A percentile compares a stretch with the other conserved stretches of the same genome.
Evolutionary conservation across 1,284 basidiomycete genomes (phyloP).

Genomic region (Lentinus polychrous): DNA sequence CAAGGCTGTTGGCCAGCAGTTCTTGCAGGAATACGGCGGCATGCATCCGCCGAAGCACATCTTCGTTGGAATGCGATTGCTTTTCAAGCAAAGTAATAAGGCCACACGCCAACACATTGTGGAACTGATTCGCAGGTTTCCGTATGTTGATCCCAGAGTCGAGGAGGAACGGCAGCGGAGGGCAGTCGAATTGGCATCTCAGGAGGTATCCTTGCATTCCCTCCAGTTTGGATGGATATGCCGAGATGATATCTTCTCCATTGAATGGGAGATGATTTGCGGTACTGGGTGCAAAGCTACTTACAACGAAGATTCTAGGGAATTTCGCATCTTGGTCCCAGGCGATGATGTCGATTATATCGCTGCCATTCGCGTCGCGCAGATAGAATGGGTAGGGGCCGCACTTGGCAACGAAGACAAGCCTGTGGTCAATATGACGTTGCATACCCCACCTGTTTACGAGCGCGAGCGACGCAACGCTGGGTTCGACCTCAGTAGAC

Average conservation of each 20-base stretch:
- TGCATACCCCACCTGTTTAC: constrained; percentile 38
- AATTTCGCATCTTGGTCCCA: constrained; percentile 35
- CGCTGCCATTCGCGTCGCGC: constrained; percentile 39
- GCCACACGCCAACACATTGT: constrained; percentile 29
- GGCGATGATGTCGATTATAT: constrained; percentile 20
- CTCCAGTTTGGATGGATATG: constrained; percentile 52
- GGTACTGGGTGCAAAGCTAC: constrained; percentile 19
- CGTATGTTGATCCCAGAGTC: constrained; percentile 38
- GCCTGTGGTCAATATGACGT: constrained; percentile 33
- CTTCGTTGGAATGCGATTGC: constrained; percentile 26
- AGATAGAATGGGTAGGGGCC: constrained; percentile 33
- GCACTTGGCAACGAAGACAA: constrained; percentile 19
- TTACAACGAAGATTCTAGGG: constrained; percentile 39
- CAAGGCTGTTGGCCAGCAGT: constrained; percentile 29
- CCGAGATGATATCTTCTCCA: constrained; percentile 45
- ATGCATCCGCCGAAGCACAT: constrained; percentile 16
- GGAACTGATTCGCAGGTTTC: constrained; percentile 33
- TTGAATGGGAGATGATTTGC: constrained; percentile 43
- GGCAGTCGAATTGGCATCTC: constrained; percentile 21
- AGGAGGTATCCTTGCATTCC: constrained; percentile 25
- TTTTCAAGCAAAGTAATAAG: constrained; percentile 31
- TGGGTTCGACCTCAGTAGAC: not conserved
- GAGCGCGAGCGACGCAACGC: no score
- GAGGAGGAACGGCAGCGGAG: constrained; percentile 23
- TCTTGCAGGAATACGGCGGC: constrained; percentile 39